Conservation (phyloP, 1,284 basidiomycete genomes). For the Thelephora terrestris region DNA sequence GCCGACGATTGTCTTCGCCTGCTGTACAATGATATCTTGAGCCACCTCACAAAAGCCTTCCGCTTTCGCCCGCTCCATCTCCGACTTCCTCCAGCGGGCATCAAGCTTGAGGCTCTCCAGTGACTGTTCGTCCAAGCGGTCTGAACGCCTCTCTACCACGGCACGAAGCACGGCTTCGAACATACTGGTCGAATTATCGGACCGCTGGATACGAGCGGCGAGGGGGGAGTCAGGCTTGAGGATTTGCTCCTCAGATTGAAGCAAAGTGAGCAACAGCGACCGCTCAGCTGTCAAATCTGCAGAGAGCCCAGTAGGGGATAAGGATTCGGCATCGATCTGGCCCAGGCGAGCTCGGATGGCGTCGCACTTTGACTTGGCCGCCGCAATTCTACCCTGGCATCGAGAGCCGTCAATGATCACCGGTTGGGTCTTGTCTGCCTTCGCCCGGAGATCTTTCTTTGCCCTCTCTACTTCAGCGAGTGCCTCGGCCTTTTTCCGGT, state of each 20-base stretch:
- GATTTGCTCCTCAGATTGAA: constrained; percentile 60
- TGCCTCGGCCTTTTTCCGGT: constrained; percentile 59
- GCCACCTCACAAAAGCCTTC: constrained; percentile 64
- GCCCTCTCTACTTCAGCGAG: constrained; percentile 59
- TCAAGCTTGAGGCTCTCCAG: constrained; percentile 67
- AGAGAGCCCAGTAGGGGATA: constrained; percentile 32
- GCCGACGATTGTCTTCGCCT: constrained; percentile 60
- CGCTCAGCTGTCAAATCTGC: constrained; percentile 65
- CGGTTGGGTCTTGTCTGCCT: constrained; percentile 56
- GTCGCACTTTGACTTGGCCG: constrained; percentile 63
- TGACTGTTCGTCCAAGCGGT: constrained; percentile 68
- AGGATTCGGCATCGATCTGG: constrained; percentile 44
- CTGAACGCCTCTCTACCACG: constrained; percentile 68
- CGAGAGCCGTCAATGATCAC: constrained; percentile 71
- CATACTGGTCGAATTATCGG: constrained; percentile 68
- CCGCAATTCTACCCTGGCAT: constrained; percentile 64
- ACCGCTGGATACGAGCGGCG: constrained; percentile 51
- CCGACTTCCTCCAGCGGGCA: constrained; percentile 53
- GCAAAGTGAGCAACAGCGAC: constrained; percentile 58
- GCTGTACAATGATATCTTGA: constrained; percentile 50
- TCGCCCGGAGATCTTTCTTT: constrained; percentile 57
- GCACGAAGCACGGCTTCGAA: constrained; percentile 79
- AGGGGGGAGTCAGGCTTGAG: constrained; percentile 52
- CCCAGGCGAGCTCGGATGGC: constrained; percentile 59
- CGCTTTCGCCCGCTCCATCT: constrained; percentile 65